Base-by-base conservation (phyloP, 1,139 yeast genomes). In the Sugiyamaella sp. region DNA sequence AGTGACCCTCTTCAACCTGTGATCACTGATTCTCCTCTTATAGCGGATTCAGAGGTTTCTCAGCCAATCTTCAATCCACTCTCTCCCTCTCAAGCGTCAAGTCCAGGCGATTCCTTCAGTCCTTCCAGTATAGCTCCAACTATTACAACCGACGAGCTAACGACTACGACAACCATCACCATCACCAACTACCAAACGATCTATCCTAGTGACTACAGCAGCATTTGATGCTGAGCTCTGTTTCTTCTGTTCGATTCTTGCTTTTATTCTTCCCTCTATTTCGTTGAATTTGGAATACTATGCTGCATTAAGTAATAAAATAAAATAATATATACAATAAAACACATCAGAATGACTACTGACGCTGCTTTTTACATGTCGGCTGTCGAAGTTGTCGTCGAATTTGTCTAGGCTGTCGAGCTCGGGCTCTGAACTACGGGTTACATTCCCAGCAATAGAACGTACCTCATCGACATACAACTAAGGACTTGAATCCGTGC, bases 91-190 rank as follows among this genome's bases (percentile, higher is more conserved):
- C n/a, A n/a, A n/a, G n/a, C n/a, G n/a, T n/a, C n/a, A n/a, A n/a
- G n/a, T n/a, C n/a, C n/a, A n/a, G n/a, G n/a, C n/a, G n/a, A n/a
- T n/a, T n/a, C n/a, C n/a, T n/a, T n/a, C n/a, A n/a, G n/a, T n/a
- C n/a, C n/a, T n/a, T n/a, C n/a, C n/a, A n/a, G n/a, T n/a, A n/a
- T n/a, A n/a, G n/a, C 19, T 25, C 35, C 42, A 1, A 46, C 42
- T 41, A 35, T 48, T 19, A 39, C 37, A 17, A 25, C 39, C 6
- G 49, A 52, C n/a, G 49, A 50, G 21, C 46, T 29, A 2, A 52
- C 54, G 3, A 44, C 49, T 41, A 52, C 56, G 20, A 25, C 37
- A 25, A 52, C 60, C 20, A 47, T 53, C 14, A 55, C 57, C 24
- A n/a, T 45, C 3, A 50, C 51, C 12, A 44, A 49, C 40, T 27